Base-by-base conservation (phyloP, 805 yeast species). In the Candida palmyrensis region DNA sequence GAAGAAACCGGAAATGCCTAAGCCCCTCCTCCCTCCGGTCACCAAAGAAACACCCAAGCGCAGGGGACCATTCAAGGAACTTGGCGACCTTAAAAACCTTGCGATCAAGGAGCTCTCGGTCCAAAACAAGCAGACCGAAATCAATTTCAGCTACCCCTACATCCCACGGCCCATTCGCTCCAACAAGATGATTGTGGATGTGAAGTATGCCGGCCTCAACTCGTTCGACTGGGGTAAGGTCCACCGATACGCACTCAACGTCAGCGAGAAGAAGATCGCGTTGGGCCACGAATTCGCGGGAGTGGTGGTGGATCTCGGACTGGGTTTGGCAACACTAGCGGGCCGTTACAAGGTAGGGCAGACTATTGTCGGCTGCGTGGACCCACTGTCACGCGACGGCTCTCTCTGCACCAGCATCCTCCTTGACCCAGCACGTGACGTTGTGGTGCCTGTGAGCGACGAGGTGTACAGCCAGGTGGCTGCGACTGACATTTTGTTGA, bases 271-370 rank as follows among this genome's bases (percentile, higher is more conserved):
- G 37, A 70, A 76, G 42, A 49, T 66, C 6, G 88, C 89, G 6
- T 52, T 80, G 18, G 92, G 92, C 1, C 72, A 82, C 44, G 89
- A 81, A 42, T 83, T 73, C 51, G 60, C 77, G 16, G 94, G 94
- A 15, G 57, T 58, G 4, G 59, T 83, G 18, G 62, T 65, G 3
- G 68, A 69, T 18, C 75, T 78, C 14, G 90, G 90, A 6, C 48
- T 53, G 9, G 58, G 60, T n/a, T 45, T 62, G 21, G 48, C 46
- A 14, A 41, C 40, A 4, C 38, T 41, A 17, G 45, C 31, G 14
- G 37, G 38, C 10, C 33, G 35, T 5, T 79, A 51, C 45, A 55
- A 53, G 6, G 72, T 61, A 16, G 90, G 89, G 24, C 83, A 77
- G 43, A 67, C 66, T 25, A 87, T 83, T 1, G 72, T 77, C 49